Conservation (phyloP, 345 rosid genomes). For the Arabidopsis suecica region DNA sequence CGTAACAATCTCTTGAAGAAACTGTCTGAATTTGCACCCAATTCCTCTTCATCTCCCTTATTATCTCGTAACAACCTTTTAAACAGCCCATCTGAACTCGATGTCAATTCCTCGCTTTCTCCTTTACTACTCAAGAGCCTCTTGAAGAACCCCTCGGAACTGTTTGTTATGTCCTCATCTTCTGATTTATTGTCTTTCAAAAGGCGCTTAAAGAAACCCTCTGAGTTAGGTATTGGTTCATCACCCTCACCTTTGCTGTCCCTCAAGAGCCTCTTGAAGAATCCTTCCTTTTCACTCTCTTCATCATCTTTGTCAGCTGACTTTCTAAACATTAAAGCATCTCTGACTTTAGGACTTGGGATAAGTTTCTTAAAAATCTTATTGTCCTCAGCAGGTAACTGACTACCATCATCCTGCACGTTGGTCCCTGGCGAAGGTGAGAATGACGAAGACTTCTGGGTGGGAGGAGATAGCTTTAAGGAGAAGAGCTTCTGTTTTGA, state of each 20-base stretch:
- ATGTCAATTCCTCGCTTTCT: conserved; percentile 65
- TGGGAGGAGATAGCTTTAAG: conserved; percentile 77
- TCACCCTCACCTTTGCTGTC: conserved; percentile 82
- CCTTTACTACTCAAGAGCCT: conserved; percentile 67
- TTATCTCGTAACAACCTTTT: conserved; percentile 72
- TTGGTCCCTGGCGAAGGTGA: conserved; percentile 66
- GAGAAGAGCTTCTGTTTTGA: conserved; percentile 92
- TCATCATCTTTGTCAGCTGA: conserved; percentile 91
- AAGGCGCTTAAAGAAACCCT: conserved; percentile 80
- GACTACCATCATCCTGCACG: conserved; percentile 71
- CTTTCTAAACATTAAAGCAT: conserved; percentile 93
- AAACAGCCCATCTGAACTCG: conserved; percentile 74
- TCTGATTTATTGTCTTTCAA: conserved; percentile 72
- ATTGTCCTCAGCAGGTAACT: conserved; percentile 72
- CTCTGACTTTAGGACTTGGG: conserved; percentile 92
- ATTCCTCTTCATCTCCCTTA: conserved; percentile 74
- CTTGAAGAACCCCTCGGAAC: conserved; percentile 81
- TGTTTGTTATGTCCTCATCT: conserved; percentile 66
- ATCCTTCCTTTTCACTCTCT: conserved; percentile 90
- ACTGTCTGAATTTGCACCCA: conserved; percentile 57
- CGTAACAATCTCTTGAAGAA: conserved; percentile 73
- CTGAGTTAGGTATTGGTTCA: conserved; percentile 71
- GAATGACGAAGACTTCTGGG: conserved; percentile 68
- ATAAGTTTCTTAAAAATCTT: conserved; percentile 90
- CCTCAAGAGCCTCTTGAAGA: conserved; percentile 90